Base-by-base conservation (phyloP, 352 stramenopile genomes). In the Phytophthora idaei region DNA sequence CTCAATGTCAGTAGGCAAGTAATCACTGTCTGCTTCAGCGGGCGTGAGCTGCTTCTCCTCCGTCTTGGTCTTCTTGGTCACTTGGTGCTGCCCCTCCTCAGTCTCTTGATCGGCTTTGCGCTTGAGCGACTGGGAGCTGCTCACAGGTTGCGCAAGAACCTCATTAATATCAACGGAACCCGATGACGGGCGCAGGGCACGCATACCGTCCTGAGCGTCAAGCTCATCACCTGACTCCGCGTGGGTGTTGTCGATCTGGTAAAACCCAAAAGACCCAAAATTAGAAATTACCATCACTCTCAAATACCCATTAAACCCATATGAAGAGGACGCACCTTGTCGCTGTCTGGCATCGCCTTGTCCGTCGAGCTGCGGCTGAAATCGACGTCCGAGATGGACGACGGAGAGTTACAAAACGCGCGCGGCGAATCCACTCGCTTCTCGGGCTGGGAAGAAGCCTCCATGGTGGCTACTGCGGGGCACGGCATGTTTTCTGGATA, bases 121-220 rank as follows among this genome's bases (percentile, higher is more conserved):
- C 67, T 93, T 91, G 53, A 83, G 82, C 51, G 75, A 81, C 51
- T 79, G 70, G 41, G 69, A 79, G 73, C 81, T 90, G 76, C 70
- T 81, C 73, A 78, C 71, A 81, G 74, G 69, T 82, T 76, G 72
- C 74, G 83, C 47, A 89, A 90, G 49, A 88, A 71, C 76, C 54
- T 73, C 71, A 89, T 92, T 92, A 92, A 92, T 89, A 90, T 74
- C 75, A 81, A 74, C 66, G 68, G 72, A 76, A 76, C 36, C 67
- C 45, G 61, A 72, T 52, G 69, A 71, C 50, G 52, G 25, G 29
- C 55, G 49, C 25, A 71, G 58, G 69, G 62, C 69, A 76, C 54
- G 61, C 66, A 74, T 74, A 78, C 67, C 74, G 72, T 80, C 75
- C 60, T 57, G 57, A 57, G 42, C 28, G 56, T 67, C 54, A 63